A percentile compares a stretch with the other conserved stretches of the same genome.
Evolutionary conservation across 2,329 filamentous ascomycete species (phyloP).

Genomic region (Cladosporium sphaerospermum): DNA sequence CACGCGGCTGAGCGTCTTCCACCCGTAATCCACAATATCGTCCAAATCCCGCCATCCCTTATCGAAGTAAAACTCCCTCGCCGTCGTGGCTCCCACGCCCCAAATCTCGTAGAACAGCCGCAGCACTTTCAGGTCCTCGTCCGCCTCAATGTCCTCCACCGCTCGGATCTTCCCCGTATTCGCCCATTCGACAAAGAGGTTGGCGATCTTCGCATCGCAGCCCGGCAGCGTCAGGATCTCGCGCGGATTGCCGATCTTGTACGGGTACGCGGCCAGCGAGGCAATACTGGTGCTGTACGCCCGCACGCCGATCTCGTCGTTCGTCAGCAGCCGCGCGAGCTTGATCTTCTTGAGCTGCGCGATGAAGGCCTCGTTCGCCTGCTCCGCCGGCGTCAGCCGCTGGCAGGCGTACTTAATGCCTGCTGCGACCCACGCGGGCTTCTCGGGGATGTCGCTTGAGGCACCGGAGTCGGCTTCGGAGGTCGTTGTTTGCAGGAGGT

Average conservation of each 20-base stretch:
- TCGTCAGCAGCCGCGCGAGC: constrained; percentile 60
- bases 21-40: constrained; percentile 77
- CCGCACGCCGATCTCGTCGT: constrained; percentile 72
- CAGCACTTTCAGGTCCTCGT: constrained; percentile 60
- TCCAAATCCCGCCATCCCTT: constrained; percentile 77
- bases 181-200: constrained; percentile 71
- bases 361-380: constrained; percentile 72
- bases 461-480: constrained; percentile 63
- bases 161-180: constrained; percentile 53
- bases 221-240: constrained; percentile 59
- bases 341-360: constrained; percentile 67
- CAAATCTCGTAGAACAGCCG: constrained; percentile 76
- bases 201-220: constrained; percentile 72
- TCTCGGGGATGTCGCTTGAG: constrained; percentile 49
- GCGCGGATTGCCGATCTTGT: constrained; percentile 41
- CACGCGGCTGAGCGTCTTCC: constrained; percentile 65
- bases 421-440: constrained; percentile 64
- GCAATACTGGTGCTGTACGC: constrained; percentile 88
- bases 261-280: constrained; percentile 72
- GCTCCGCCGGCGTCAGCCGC: constrained; percentile 61
- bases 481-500: constrained; percentile 63
- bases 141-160: constrained; percentile 55
- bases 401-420: constrained; percentile 71
- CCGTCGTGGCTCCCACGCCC: constrained; percentile 82
- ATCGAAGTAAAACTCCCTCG: constrained; percentile 70